phyloP scores from a whole-genome alignment of 768 basidiomycete genomes.

The Auriscalpium microsporum region DNA sequence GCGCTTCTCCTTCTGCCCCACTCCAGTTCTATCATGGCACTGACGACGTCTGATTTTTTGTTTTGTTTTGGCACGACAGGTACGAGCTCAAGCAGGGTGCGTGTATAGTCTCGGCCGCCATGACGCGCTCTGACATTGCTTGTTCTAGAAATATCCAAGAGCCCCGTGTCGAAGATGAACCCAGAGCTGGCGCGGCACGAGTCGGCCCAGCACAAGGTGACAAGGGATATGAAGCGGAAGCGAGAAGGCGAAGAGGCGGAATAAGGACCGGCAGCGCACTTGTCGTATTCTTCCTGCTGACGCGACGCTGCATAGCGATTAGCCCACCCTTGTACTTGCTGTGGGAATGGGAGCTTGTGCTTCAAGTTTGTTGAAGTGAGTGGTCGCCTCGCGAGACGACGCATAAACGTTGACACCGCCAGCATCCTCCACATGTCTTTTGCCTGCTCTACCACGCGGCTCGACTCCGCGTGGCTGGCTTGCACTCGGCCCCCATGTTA shows the following conservation, averaged over 20 bases:
- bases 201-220: slow-evolving; percentile 82
- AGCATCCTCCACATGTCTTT: too few relatives aligned
- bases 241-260: slow-evolving; percentile 69
- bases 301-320: too few relatives aligned
- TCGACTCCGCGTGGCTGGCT: too few relatives aligned
- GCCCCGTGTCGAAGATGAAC: slow-evolving; percentile 85
- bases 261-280: background rate
- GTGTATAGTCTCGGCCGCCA: slow-evolving; percentile 16
- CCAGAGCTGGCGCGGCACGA: slow-evolving; percentile 86
- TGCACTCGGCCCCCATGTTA: too few relatives aligned
- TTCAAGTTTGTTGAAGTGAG: too few relatives aligned
- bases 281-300: too few relatives aligned
- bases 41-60: slow-evolving; percentile 12
- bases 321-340: too few relatives aligned
- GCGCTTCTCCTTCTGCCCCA: slow-evolving; percentile 6
- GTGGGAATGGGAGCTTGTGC: too few relatives aligned
- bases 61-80: slow-evolving; percentile 37
- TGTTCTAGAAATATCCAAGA: slow-evolving; percentile 78
- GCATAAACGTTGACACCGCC: too few relatives aligned
- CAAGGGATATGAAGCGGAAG: slow-evolving; percentile 93
- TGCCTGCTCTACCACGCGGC: too few relatives aligned
- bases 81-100: slow-evolving; percentile 92
- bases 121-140: background rate
- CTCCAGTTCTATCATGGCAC: slow-evolving; percentile 2
- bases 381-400: too few relatives aligned